Base-by-base conservation (phyloP, 768 basidiomycete species). In the Pleurotus giganteus region DNA sequence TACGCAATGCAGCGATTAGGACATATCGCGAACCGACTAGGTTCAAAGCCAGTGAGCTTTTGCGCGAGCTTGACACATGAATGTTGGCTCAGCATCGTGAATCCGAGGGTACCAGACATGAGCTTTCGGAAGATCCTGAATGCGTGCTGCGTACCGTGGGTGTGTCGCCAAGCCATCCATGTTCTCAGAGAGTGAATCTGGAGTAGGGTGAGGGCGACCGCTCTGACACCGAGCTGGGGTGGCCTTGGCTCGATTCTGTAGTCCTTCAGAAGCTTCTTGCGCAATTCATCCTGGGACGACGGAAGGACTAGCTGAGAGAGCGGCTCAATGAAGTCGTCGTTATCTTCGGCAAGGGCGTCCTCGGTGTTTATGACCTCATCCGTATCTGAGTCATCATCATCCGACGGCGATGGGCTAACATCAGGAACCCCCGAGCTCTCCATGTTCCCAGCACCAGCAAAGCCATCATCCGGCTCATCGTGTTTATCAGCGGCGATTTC, bases 1-100 rank as follows among this genome's bases (percentile, higher is more conserved):
- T 63, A 67, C 26, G 66, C 66, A 23, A 65, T 63, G 47, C 66
- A 67, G 50, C 59, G 62, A 5, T 50, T 23, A 19, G 60, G 65
- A 34, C 65, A 67, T 58, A 67, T 67, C 54, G 61, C 58, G 42
- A 65, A 46, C 24, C 53, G 53, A 6, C 15, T 26, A n/a, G 65
- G 57, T 23, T 32, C n/a, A 21, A 68, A 52, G 9, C 52, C 49
- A 23, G 65, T 65, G 2, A 64, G 32, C 17, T 28, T 41, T 13
- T 21, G 19, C 27, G 59, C 61, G 19, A 65, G 60, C 47, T 61
- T 61, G 19, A 39, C 46, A 11, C 43, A 63, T 4, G 27, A 12
- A 37, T 65, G 21, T 24, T 63, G 43, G 8, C 58, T 58, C 13
- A 65, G 42, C n/a, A 67, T 66, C 5, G 61, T 64, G 47, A 9